Evolutionary conservation across 116 monocot species (phyloP).

Genomic region (Posidonia oceanica): DNA sequence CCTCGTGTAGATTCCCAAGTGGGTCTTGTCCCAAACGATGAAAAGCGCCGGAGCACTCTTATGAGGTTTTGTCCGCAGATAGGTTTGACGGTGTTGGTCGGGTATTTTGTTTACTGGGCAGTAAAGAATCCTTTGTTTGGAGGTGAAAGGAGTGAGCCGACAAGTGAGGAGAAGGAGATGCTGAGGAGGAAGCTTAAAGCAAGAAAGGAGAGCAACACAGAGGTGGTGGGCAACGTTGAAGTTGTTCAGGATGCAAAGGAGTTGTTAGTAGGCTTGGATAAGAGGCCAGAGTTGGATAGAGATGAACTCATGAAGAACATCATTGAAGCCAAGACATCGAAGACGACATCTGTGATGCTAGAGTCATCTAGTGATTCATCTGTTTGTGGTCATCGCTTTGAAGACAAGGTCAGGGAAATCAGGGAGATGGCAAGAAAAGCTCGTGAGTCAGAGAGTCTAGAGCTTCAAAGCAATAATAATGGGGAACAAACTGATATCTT

Average conservation of each 20-base stretch:
- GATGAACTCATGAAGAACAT: slow-evolving; percentile 41
- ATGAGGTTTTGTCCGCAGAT: slow-evolving; percentile 20
- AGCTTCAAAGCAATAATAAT: slow-evolving; percentile 5
- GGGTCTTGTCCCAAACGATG: no score
- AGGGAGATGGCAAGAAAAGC: slow-evolving; percentile 45
- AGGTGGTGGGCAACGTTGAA: slow-evolving; percentile 32
- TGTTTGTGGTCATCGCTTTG: slow-evolving; percentile 22
- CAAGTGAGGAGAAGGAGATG: slow-evolving; percentile 52
- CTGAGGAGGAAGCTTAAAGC: slow-evolving; percentile 61
- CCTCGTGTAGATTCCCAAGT: no score
- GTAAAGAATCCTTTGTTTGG: slow-evolving; percentile 17
- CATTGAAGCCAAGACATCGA: slow-evolving; percentile 15
- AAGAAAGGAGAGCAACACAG: slow-evolving; percentile 30
- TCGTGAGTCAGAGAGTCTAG: no score
- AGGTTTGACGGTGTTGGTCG: slow-evolving; percentile 23
- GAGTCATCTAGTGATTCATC: not conserved
- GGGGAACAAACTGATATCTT: slow-evolving; percentile 10
- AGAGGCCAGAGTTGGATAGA: slow-evolving; percentile 50
- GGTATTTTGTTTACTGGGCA: slow-evolving; percentile 26
- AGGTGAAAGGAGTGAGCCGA: slow-evolving; percentile 21
- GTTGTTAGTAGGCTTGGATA: slow-evolving; percentile 5
- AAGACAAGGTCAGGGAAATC: slow-evolving; percentile 39
- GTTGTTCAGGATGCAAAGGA: slow-evolving; percentile 25
- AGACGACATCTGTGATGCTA: slow-evolving; percentile 4
- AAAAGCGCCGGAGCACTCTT: not conserved